phyloP scores from a whole-genome alignment of 2,329 filamentous ascomycete species.

The Penicillium capsulatum region DNA sequence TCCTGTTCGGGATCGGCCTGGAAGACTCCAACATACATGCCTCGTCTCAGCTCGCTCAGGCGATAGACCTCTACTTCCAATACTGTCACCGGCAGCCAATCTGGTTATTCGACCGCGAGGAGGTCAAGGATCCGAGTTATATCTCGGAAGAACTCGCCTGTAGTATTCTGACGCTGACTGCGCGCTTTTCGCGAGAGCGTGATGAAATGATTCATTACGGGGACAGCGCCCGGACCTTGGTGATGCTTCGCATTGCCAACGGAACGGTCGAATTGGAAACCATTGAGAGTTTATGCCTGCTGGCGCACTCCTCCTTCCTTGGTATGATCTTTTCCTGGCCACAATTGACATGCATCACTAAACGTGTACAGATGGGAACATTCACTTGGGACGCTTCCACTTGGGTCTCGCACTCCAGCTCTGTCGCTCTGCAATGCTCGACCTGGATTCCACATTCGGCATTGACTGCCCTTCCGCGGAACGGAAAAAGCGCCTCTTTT shows the following conservation, averaged over 20 bases:
- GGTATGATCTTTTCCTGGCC: constrained; percentile 31
- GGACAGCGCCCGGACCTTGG: constrained; percentile 34
- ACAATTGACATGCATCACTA: not conserved
- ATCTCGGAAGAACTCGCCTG: constrained; percentile 33
- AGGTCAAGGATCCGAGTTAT: constrained; percentile 26
- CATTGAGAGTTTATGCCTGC: constrained; percentile 50
- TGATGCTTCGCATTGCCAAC: constrained; percentile 51
- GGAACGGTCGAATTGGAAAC: constrained; percentile 49
- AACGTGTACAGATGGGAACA: constrained; percentile 42
- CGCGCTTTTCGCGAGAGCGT: constrained; percentile 29
- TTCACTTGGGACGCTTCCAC: constrained; percentile 49
- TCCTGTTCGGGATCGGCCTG: constrained; percentile 21
- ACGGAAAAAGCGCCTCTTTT: constrained; percentile 50
- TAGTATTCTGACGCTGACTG: constrained; percentile 32
- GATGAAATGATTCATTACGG: constrained; percentile 35
- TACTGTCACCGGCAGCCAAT: constrained; percentile 38
- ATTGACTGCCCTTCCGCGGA: constrained; percentile 37
- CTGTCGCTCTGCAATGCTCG: constrained; percentile 50
- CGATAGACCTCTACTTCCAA: constrained; percentile 34
- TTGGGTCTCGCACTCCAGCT: constrained; percentile 50
- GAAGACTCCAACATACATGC: constrained; percentile 25
- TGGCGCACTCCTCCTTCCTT: constrained; percentile 50
- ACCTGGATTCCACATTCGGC: constrained; percentile 41
- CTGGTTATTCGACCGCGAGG: constrained; percentile 36
- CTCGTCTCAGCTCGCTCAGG: constrained; percentile 22